Base-by-base conservation (phyloP, 2,329 filamentous ascomycete genomes). In the Talaromyces sp. region DNA sequence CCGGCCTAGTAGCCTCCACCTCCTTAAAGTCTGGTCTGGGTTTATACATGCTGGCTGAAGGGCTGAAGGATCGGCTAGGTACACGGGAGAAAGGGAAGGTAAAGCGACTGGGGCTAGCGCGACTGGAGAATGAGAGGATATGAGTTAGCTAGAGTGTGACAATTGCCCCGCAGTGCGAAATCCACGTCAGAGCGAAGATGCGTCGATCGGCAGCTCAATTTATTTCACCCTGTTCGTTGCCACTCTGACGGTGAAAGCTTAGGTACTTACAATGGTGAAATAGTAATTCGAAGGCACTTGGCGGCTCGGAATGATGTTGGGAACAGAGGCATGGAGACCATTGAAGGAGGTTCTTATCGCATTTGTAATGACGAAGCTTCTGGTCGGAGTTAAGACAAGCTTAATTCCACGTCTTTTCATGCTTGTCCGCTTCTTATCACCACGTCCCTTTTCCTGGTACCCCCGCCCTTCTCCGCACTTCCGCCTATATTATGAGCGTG, bases 1-100 rank as follows among this genome's bases (percentile, higher is more conserved):
- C 70, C 27, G 73, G 75, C 32, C 76, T 72, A 7, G 72, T 70
- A 22, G 70, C 72, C 60, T 78, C 70, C 36, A 73, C 61, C 55
- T 74, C 64, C 17, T 65, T 64, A 54, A 77, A 77, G 32, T 72
- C 64, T 24, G 63, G 55, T 9, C 54, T 24, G 11, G 53, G 52
- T 48, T 59, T 69, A 40, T 62, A 65, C 57, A 66, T 68, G 14
- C 50, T 57, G 37, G 58, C 51, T 13, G 63, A 63, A 33, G 58
- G 56, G 44, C 51, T 67, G 24, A 68, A 47, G 5, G 42, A 35
- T 52, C 58, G 58, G 29, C 13, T n/a, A 36, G n/a, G 17, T 4
- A 14, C 20, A 19, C 41, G 37, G 41, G 14, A 37, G 29, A 22
- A 22, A 32, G 37, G 9, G 36, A 33, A 14, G 30, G 43, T 13